Percentiles rank a stretch among this genome's conserved stretches.
These are phyloP conservation scores for Senna tora DNA, from an alignment of 306 rosid species.

Conservation along the genomic window DNA sequence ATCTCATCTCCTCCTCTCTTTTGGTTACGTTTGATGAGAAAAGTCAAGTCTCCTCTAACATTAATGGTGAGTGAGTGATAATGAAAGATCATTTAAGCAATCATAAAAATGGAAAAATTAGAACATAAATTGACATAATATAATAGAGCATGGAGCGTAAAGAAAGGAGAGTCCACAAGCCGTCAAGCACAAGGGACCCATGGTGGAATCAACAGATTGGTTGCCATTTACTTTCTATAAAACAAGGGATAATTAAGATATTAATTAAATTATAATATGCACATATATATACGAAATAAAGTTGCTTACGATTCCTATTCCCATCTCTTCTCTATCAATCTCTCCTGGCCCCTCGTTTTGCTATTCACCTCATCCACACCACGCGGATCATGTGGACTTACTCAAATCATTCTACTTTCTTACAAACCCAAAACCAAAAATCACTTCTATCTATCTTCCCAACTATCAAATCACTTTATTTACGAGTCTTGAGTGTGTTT, in stretches of 20 bases:
- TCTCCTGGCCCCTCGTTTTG: background rate
- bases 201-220: constrained; percentile 5
- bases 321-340: background rate
- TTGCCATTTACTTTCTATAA: background rate
- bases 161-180: background rate
- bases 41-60: background rate
- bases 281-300: constrained; percentile 5
- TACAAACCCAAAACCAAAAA: background rate
- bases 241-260: background rate
- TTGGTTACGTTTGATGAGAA: background rate
- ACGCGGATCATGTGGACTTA: constrained; percentile 14
- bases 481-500: background rate
- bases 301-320: constrained; percentile 11
- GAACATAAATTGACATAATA: background rate
- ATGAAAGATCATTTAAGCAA: background rate
- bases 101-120: background rate
- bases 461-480: background rate
- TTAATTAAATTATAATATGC: background rate
- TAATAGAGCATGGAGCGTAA: background rate
- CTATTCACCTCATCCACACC: background rate
- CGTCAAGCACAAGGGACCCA: constrained; percentile 39
- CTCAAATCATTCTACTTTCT: background rate
- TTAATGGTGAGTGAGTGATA: background rate
- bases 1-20: background rate
- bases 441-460: background rate